Evolutionary conservation across 345 rosid species (phyloP).

Genomic region (Diplotaxis tenuifolia): DNA sequence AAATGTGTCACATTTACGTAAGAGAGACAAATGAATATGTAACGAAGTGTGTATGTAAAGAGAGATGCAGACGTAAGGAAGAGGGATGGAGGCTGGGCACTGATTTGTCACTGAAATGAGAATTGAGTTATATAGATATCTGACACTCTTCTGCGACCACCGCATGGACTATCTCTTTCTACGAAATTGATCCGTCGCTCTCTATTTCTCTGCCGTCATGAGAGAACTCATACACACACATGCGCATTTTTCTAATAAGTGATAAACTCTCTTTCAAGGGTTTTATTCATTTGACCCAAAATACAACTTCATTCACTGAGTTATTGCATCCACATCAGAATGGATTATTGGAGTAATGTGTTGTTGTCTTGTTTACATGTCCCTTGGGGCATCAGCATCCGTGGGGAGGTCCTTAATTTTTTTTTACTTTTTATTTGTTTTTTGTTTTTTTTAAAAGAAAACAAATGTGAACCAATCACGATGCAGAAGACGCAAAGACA

Average conservation of each 20-base stretch:
- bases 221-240: neutral
- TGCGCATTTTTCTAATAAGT: neutral
- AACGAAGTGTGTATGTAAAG: constrained; percentile 1
- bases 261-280: constrained; percentile 8
- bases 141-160: constrained; percentile 37
- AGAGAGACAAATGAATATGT: constrained; percentile 27
- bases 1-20: neutral
- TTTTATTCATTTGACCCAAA: constrained; percentile 9
- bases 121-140: constrained; percentile 34
- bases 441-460: too few species aligned
- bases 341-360: neutral
- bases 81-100: constrained; percentile 19
- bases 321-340: constrained; percentile 5
- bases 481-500: too few species aligned
- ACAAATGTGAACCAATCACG: too few species aligned
- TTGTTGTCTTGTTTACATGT: constrained; percentile 16
- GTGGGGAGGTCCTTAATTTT: too few species aligned
- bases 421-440: too few species aligned
- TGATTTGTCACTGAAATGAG: constrained; percentile 33
- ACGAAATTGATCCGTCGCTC: constrained; percentile 41
- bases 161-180: constrained; percentile 40
- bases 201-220: constrained; percentile 48
- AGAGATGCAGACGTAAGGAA: constrained; percentile 28
- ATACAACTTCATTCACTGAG: constrained; percentile 14
- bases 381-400: too few species aligned